Evolutionary conservation across 176 grass and related monocot species (phyloP), one percentile per base, ranked within the genome.

Genomic region (Tillandsia leiboldiana): DNA sequence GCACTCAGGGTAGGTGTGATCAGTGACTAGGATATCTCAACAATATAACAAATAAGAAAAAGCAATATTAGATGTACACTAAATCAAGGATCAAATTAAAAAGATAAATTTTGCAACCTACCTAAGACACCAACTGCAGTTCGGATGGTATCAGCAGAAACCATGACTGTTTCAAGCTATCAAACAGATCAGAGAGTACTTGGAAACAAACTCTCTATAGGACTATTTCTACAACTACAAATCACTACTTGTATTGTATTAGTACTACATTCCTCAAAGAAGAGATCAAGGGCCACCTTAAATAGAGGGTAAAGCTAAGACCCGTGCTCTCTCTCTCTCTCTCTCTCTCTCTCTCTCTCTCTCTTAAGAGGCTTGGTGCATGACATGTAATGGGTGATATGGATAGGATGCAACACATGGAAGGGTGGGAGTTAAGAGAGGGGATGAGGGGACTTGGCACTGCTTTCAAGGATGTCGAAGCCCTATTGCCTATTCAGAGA

Each of bases 101-200:
- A 23, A 52, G 5, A 5, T 18, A 8, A 64, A 13, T 2, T 51
- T 1, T 71, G 8, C 3, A 9, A 76, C 79, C 13, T 78, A 87
- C 91, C 91, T 49, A 96, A 50, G 69, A 96, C 77, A 50, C 91
- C 91, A 72, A 96, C 75, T 63, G 56, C 87, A 4, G 91, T 96
- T 59, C 91, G 81, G 70, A 90, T 90, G 76, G 70, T 50, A 70
- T 96, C 87, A 0, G 79, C 1, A 3, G 87, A 85, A 74, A 96
- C 33, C 91, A 95, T 89, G 79, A 68, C 51, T 17, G 33, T 42
- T 42, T 42, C 33, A 42, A 27, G 53, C 29, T 14, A 48, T 8
- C 10, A 51, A 69, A 51, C 47, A 67, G 23, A 12, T 23, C 56
- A 62, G 17, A 12, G 48, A 68, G 50, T 10, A 50, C 47, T 15